phyloP scores from a whole-genome alignment of 2,329 filamentous ascomycete species.

The Verticillium isaacii region DNA sequence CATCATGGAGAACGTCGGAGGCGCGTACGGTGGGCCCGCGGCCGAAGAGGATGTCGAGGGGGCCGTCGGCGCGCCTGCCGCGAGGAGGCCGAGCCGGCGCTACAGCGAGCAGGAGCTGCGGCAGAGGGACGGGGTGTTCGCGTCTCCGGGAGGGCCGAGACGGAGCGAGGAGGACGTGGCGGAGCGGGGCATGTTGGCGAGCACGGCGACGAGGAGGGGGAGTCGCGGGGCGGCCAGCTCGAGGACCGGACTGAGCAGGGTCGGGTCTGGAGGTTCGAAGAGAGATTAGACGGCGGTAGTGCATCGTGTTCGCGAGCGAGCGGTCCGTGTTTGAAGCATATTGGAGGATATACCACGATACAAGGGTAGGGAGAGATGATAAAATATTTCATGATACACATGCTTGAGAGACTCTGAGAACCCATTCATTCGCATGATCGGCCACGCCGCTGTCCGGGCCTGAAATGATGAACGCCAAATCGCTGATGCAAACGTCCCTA shows the following conservation, averaged over 20 bases:
- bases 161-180: slow-evolving; percentile 29
- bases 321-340: neutral
- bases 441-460: neutral
- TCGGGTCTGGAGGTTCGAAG: neutral
- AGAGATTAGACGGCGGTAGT: neutral
- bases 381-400: neutral
- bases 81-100: slow-evolving; percentile 6
- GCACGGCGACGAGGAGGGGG: neutral
- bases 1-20: slow-evolving; percentile 72
- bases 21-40: slow-evolving; percentile 43
- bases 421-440: neutral
- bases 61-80: neutral
- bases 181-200: slow-evolving; percentile 19
- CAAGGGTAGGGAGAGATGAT: neutral
- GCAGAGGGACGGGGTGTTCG: slow-evolving; percentile 19
- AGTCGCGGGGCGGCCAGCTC: neutral
- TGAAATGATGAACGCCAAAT: neutral
- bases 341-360: neutral
- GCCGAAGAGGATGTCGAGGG: slow-evolving; percentile 13
- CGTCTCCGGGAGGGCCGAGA: slow-evolving; percentile 18
- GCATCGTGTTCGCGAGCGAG: neutral
- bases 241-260: neutral
- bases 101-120: slow-evolving; percentile 4
- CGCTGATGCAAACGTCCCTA: slow-evolving; percentile 7
- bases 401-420: neutral